Base-by-base conservation (phyloP, 768 basidiomycete species). In the Mycena rosella region DNA sequence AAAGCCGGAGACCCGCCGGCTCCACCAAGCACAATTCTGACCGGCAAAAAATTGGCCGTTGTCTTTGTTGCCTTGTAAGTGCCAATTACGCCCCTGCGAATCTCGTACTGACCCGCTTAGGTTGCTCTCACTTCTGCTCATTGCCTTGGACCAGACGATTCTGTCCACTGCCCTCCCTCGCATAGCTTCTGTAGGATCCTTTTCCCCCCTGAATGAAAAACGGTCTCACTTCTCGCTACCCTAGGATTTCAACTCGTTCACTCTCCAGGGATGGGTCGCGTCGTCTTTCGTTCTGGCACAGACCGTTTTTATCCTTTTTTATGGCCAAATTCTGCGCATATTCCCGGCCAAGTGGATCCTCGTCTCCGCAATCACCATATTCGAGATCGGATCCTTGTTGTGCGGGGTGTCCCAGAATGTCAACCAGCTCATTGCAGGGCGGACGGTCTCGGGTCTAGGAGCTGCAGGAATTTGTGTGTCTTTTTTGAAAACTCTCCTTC, bases 401-500 rank as follows among this genome's bases (percentile, higher is more conserved):
- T 84, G 83, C 70, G 85, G 80, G 24, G 74, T 78, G 20, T n/a
- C 65, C 9, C 58, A 60, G 22, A 67, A 56, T 34, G 34, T 62
- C 10, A 22, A 47, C 45, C 24, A 42, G 44, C 59, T 67, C 27
- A 67, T 67, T 22, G 65, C 60, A 3, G 65, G 65, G 2, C 49
- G 65, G 13, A 38, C 60, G 0, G 47, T 67, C 6, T 32, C 65
- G 8, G 64, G 64, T 22, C 1, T 65, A 8, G 64, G 64, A 4
- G 64, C 64, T n/a, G 49, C 56, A 20, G 59, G 65, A n/a, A 53
- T 84, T 2, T 83, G 84, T 10, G 83, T 79, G 2, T 80, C 78
- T 81, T 82, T 45, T 29, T 24, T 22, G 4, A n/a, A 17, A 17
- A 11, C 26, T 20, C 36, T 51, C 2, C 32, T 32, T 42, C n/a